Conservation (phyloP, 176 grass and related monocot species). For the Triticum monococcum region DNA sequence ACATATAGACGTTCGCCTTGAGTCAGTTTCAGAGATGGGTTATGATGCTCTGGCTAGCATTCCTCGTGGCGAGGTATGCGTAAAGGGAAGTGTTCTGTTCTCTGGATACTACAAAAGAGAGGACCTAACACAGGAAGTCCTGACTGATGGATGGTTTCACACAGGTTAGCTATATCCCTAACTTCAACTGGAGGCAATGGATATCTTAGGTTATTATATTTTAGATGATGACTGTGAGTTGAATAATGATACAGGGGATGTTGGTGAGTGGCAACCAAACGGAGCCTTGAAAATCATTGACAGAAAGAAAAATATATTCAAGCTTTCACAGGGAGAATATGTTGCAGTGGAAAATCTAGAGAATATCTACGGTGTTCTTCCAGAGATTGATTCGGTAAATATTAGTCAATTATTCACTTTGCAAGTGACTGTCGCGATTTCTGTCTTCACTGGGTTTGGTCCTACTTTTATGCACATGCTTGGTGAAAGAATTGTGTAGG, state of each 20-base stretch:
- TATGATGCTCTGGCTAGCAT: constrained; percentile 66
- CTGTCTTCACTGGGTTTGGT: background rate
- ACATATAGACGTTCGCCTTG: constrained; percentile 71
- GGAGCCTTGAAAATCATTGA: constrained; percentile 94
- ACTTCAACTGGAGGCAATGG: background rate
- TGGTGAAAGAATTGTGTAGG: background rate
- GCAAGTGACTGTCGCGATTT: background rate
- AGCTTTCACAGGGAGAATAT: constrained; percentile 97
- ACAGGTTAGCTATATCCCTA: constrained; percentile 63
- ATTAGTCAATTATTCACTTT: background rate
- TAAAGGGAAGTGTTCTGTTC: constrained; percentile 78
- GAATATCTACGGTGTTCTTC: constrained; percentile 79
- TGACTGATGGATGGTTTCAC: constrained; percentile 97
- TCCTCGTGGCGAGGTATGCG: constrained; percentile 79
- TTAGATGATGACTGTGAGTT: background rate
- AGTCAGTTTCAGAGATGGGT: constrained; percentile 90
- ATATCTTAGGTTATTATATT: background rate
- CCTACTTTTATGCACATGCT: background rate
- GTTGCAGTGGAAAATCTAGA: constrained; percentile 96
- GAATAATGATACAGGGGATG: constrained; percentile 60
- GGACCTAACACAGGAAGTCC: constrained; percentile 71
- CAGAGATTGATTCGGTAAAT: constrained; percentile 72
- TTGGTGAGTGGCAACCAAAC: constrained; percentile 90
- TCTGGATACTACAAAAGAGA: constrained; percentile 93
- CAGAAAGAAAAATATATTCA: constrained; percentile 99